Conservation (phyloP, 257 asterid species). For the Ophiorrhiza pumila region DNA sequence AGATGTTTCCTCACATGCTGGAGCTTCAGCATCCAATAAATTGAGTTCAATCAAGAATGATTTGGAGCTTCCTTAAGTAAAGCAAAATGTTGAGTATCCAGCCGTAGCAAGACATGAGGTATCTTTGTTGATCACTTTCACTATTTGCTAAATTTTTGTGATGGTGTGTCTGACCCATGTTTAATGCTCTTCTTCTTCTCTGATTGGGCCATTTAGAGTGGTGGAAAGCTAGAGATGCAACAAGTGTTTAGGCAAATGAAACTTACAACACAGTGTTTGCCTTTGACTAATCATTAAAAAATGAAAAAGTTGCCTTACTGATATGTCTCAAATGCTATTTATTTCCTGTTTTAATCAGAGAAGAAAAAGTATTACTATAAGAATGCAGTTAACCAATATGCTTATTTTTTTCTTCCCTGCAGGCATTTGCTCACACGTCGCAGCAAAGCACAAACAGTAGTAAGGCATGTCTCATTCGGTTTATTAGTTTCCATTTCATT, state of each 20-base stretch:
- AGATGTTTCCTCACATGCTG: conserved; percentile 32
- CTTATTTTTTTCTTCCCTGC: background rate
- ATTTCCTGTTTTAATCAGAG: background rate
- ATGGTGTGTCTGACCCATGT: background rate
- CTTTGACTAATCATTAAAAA: background rate
- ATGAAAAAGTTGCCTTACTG: background rate
- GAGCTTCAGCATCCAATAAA: conserved; percentile 22
- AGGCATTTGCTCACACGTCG: conserved; percentile 15
- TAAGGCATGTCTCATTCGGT: conserved; percentile 17
- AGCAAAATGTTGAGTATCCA: conserved; percentile 38
- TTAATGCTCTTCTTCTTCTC: background rate
- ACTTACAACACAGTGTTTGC: background rate
- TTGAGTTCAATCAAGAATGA: conserved; percentile 22
- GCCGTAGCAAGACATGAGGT: conserved; percentile 28
- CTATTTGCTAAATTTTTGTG: background rate
- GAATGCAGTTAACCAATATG: background rate
- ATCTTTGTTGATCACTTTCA: conserved; percentile 1
- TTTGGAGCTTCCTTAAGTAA: conserved; percentile 32
- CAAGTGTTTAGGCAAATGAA: background rate
- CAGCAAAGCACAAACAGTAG: conserved; percentile 15
- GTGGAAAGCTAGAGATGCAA: background rate
- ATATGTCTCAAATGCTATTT: no score
- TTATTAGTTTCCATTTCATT: background rate
- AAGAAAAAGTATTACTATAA: background rate
- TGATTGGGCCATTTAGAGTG: no score